Base-by-base conservation (phyloP, 2,329 filamentous ascomycete genomes). In the Fusarium cicatricum region DNA sequence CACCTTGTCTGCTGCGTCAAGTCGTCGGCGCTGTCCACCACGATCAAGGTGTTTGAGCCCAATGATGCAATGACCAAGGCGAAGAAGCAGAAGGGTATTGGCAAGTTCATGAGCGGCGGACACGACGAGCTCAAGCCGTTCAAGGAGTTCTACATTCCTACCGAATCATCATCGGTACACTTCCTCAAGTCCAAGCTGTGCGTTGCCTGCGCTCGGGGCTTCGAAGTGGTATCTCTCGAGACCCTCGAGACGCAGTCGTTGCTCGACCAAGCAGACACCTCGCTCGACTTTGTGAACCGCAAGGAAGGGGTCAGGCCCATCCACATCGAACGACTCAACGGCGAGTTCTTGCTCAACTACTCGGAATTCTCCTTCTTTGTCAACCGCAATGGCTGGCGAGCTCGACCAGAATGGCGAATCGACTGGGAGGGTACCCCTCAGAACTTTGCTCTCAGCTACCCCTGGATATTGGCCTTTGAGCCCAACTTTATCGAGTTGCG, bases 301-400 rank as follows among this genome's bases (percentile, higher is more conserved):
- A 95, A 95, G 73, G 94, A 98, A 76, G 92, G 91, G 69, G 91
- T 95, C 69, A 92, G 91, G 73, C 94, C 95, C 3, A 96, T 99
- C 62, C 94, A 98, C 71, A 98, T 99, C 65, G 96, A 99, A 76
- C 90, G 95, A 39, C 88, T 98, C 72, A 96, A 96, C 66, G 93
- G 94, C 73, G 95, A 99, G 72, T 99, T 99, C 81, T 77, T 99
- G 66, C 87, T 99, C 62, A 98, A 97, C 76, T 99, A 99, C 78
- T 95, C 92, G 5, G 95, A 99, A 74, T 99, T 97, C 77, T 97
- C 92, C 11, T 99, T 99, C 85, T 99, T 98, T 71, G 95, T 99
- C 72, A 98, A 99, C 77, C 87, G 95, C 69, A 98, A 99, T 74
- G 95, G 95, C 32, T 99, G 95, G 95, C 88, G 95, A 60, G 94